Conservation (phyloP, 306 rosid species). For the Mimosa pudica region DNA sequence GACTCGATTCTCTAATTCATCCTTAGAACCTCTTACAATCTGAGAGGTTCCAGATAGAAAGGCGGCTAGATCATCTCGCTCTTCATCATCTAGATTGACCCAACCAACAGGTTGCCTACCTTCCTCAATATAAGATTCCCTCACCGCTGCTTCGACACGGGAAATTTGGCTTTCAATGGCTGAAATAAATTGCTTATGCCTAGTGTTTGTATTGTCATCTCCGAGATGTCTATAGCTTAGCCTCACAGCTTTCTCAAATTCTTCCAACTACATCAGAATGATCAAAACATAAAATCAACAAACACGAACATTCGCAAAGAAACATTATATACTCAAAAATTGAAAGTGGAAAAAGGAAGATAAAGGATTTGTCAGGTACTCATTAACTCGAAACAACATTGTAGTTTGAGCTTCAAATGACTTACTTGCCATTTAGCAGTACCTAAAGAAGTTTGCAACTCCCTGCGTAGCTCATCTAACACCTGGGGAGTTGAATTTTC, state of each 20-base stretch:
- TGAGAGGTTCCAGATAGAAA: conserved; percentile 79
- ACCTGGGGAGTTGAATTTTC: conserved; percentile 45
- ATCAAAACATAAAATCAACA: conserved; percentile 34
- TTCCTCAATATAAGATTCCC: conserved; percentile 60
- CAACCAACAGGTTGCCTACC: conserved; percentile 84
- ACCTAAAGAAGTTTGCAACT: conserved; percentile 92
- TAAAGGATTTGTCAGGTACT: conserved; percentile 16
- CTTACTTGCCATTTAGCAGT: conserved; percentile 98
- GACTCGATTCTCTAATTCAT: conserved; percentile 46
- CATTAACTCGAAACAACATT: conserved; percentile 20
- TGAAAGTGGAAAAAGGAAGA: conserved; percentile 24
- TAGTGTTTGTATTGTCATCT: conserved; percentile 58
- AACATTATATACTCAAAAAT: neutral
- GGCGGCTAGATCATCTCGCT: conserved; percentile 86
- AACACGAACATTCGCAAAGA: neutral
- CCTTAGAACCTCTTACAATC: conserved; percentile 39
- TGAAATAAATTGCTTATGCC: conserved; percentile 82
- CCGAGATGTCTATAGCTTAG: conserved; percentile 66
- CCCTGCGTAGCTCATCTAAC: conserved; percentile 74
- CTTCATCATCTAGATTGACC: conserved; percentile 85
- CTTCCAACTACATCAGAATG: conserved; percentile 70
- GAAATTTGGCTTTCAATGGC: conserved; percentile 86
- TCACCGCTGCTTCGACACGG: conserved; percentile 66
- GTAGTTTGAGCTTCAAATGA: neutral
- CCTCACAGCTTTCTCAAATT: conserved; percentile 85